Conservation (phyloP, 176 grass and related monocot species). For the Carex parvula region DNA sequence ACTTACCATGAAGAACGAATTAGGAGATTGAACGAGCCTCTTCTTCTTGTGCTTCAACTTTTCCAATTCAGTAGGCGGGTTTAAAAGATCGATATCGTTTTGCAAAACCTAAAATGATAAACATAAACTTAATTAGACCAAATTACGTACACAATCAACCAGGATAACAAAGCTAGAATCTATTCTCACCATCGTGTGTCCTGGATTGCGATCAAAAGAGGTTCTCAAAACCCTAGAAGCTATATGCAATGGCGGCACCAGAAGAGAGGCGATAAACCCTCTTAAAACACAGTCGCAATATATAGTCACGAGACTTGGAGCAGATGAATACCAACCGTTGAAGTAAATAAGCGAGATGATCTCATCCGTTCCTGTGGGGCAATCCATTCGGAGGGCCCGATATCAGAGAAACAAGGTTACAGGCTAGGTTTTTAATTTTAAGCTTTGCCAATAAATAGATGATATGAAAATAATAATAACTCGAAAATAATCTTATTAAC, state of each 20-base stretch:
- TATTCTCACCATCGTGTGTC: not conserved
- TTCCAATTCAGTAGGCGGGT: slow-evolving; percentile 67
- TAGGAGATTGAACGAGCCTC: slow-evolving; percentile 76
- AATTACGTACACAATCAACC: not conserved
- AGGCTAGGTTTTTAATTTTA: too few relatives aligned
- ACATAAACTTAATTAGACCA: not conserved
- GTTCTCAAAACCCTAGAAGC: not conserved
- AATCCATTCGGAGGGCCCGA: not conserved
- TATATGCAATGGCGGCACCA: not conserved
- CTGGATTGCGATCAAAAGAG: not conserved
- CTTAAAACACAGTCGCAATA: not conserved
- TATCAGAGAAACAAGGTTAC: not conserved
- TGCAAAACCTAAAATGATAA: slow-evolving; percentile 38
- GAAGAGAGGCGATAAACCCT: slow-evolving; percentile 5
- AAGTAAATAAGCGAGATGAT: not conserved
- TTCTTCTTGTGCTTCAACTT: slow-evolving; percentile 89
- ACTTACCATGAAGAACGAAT: slow-evolving; percentile 80
- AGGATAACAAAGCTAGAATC: not conserved
- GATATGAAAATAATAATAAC: too few relatives aligned
- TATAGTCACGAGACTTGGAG: not conserved
- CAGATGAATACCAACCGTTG: not conserved
- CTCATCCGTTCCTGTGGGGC: not conserved
- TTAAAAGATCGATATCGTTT: slow-evolving; percentile 86
- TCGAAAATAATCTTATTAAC: too few relatives aligned
- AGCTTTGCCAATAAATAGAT: too few relatives aligned